Evolutionary conservation across 2,329 filamentous ascomycete genomes (phyloP), one percentile per base, ranked within the genome.

Genomic region (Xylaria hypoxylon): DNA sequence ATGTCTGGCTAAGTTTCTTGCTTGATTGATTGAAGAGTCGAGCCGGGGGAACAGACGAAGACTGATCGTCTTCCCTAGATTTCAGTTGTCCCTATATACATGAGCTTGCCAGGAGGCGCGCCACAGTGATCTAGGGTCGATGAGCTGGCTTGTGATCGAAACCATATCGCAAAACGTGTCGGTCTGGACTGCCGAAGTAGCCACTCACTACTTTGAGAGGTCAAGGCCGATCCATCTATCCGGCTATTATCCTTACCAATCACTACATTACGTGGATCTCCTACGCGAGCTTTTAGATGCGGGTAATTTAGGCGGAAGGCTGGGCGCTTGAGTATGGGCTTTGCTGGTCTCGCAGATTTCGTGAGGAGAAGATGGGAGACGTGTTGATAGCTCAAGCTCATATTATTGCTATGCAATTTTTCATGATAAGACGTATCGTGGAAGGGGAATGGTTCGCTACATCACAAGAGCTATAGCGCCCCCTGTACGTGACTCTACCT

Each of bases 231-330:
- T 60, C 22, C 47, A 68, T 68, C 57, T 68, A 68, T 59, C 62
- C 65, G 65, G 65, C 19, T 62, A 65, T 62, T 68, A 55, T 53
- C 51, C 19, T 53, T 65, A 44, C 65, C 65, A 68, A 68, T 68
- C 65, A 33, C 13, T 53, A 15, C 22, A 7, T 26, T 28, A 15
- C 40, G n/a, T 28, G 5, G 19, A 19, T 47, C n/a, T 13, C n/a
- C n/a, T 44, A 15, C 7, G 62, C 31, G 57, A 62, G 40, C n/a
- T 33, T 52, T 22, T 40, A 22, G 51, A 65, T 61, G 58, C 62
- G 42, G 57, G 51, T 5, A 58, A 65, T 68, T 68, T 68, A 68
- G 65, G 65, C 65, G 65, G 65, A 17, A 60, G 53, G 53, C 53
- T 40, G 26, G 47, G 44, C 42, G 48, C 45, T 38, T 22, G 5